phyloP scores from a whole-genome alignment of 306 rosid species.

The Ormosia emarginata region DNA sequence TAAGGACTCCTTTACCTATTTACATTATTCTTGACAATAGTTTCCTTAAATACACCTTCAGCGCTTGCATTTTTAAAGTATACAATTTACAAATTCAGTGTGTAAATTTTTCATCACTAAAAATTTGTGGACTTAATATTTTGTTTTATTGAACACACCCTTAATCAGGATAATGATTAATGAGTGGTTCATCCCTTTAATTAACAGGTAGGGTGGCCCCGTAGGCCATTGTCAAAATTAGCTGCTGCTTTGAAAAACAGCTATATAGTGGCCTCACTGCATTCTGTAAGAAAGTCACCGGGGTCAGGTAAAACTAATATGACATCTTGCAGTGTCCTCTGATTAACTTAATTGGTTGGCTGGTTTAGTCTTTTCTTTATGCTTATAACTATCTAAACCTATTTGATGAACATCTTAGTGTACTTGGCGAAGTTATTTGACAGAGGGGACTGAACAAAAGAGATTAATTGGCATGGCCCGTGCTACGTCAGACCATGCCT shows the following conservation, averaged over 20 bases:
- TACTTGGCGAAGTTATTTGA: slow-evolving; percentile 98
- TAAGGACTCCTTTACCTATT: neutral
- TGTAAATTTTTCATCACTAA: neutral
- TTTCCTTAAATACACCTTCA: neutral
- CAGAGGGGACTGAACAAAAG: slow-evolving; percentile 79
- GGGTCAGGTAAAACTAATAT: slow-evolving; percentile 67
- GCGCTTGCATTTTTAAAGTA: neutral
- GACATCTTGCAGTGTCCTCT: slow-evolving; percentile 25
- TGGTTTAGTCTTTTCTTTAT: slow-evolving; percentile 28
- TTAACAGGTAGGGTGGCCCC: slow-evolving; percentile 93
- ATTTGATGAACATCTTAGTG: slow-evolving; percentile 86
- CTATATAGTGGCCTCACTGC: slow-evolving; percentile 83
- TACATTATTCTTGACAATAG: neutral
- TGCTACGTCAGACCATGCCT: slow-evolving; percentile 97
- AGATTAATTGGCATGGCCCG: slow-evolving; percentile 96
- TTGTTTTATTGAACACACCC: neutral
- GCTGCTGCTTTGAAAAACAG: slow-evolving; percentile 92
- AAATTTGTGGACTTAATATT: neutral
- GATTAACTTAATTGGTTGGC: slow-evolving; percentile 6
- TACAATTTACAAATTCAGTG: neutral
- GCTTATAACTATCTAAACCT: slow-evolving; percentile 49
- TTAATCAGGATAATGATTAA: slow-evolving; percentile 1
- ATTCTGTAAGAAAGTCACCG: slow-evolving; percentile 65
- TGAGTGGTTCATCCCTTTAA: slow-evolving; percentile 12
- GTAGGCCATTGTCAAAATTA: slow-evolving; percentile 77